These are phyloP conservation scores for peach (Prunus persica) DNA, from an alignment of 306 rosid genomes.

Conservation along the genomic window DNA sequence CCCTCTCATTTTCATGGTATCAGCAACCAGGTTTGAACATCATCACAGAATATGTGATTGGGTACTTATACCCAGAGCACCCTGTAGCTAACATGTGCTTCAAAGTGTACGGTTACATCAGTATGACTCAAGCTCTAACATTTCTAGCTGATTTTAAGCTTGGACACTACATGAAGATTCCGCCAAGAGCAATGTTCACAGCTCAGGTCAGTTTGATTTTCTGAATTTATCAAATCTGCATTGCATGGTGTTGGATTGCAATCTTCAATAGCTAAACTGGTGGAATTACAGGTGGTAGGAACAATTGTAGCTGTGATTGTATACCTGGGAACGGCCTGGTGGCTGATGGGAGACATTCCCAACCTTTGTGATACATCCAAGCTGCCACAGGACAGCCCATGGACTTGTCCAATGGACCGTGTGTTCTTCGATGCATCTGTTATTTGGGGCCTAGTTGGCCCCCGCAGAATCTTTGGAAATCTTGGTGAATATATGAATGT, in stretches of 20 bases:
- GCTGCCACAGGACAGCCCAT: slow-evolving; percentile 57
- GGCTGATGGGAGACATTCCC: slow-evolving; percentile 69
- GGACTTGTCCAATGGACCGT: slow-evolving; percentile 76
- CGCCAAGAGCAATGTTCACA: slow-evolving; percentile 87
- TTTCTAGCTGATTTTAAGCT: slow-evolving; percentile 77
- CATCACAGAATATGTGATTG: slow-evolving; percentile 81
- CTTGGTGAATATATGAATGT: slow-evolving; percentile 62
- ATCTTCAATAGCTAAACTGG: slow-evolving; percentile 1
- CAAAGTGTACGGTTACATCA: slow-evolving; percentile 91
- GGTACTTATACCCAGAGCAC: slow-evolving; percentile 78
- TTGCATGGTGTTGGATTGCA: not conserved
- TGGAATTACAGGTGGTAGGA: slow-evolving; percentile 57
- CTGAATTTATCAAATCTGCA: not conserved
- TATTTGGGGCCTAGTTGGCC: slow-evolving; percentile 89
- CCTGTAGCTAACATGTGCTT: slow-evolving; percentile 98
- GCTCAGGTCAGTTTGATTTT: slow-evolving; percentile 57
- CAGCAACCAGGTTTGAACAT: slow-evolving; percentile 82
- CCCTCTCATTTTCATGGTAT: slow-evolving; percentile 13
- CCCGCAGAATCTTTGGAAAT: slow-evolving; percentile 78
- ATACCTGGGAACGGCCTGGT: slow-evolving; percentile 69
- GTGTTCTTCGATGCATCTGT: slow-evolving; percentile 81
- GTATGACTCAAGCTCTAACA: slow-evolving; percentile 73
- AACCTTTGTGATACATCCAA: slow-evolving; percentile 57
- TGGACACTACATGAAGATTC: slow-evolving; percentile 96
- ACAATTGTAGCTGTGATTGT: slow-evolving; percentile 53